Base-by-base conservation (phyloP, 371 early-diverging fungal species). In the Mucor sp. region DNA sequence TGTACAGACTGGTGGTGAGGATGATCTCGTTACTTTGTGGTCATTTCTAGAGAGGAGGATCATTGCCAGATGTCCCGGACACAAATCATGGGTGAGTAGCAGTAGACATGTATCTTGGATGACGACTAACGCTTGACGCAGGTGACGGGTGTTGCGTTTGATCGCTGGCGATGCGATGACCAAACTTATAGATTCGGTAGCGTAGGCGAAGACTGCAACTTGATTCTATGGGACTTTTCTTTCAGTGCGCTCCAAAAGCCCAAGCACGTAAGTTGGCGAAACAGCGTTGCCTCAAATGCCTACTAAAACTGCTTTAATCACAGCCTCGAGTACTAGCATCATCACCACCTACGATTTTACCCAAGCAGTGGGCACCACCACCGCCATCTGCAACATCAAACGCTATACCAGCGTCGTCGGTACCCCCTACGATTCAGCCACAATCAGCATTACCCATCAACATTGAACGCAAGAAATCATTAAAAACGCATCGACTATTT, bases 211-310 rank as follows among this genome's bases (percentile, higher is more conserved):
- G 98, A 98, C 66, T 89, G 92, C 0, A 85, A 89, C 63, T 70
- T 98, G n/a, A 78, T 94, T 17, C 72, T 98, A 15, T 98, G 98
- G 98, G 98, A 98, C 72, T 97, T 98, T 74, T 92, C 94, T 43
- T 84, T 92, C 15, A 81, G 85, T 30, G 91, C 93, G 2, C 72
- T 97, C 28, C 92, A 92, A 69, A 86, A 88, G 44, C 93, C 92
- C 30, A 90, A 91, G 65, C 74, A 77, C 25, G 90, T 89, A 87
- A 75, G 85, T 69, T 1, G 28, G 33, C 15, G 2, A 7, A 47
- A 6, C n/a, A 9, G 5, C n/a, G 17, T 30, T 23, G 17, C n/a
- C n/a, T 28, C 6, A 1, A 17, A 17, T 14, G 30, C 28, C 3
- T 15, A 28, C 25, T 60, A 27, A 41, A 7, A 0, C 21, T 6